Evolutionary conservation across 2,329 filamentous ascomycete genomes (phyloP).

Genomic region (Ascosphaera apis): DNA sequence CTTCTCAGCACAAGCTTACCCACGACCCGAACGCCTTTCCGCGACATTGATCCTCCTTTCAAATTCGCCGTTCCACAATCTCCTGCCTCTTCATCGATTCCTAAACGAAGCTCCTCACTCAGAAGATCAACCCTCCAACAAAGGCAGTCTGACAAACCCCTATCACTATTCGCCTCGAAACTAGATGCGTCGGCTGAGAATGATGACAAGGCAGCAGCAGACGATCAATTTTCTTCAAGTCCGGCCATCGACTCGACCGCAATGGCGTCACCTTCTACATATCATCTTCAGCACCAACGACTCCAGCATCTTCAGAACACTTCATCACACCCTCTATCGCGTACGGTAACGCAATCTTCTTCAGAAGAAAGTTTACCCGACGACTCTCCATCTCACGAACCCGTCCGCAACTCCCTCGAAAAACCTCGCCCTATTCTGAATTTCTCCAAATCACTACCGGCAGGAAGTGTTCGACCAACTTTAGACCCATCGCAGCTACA

Average conservation of each 20-base stretch:
- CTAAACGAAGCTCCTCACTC: constrained; percentile 51
- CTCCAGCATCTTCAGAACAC: constrained; percentile 24
- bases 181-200: constrained; percentile 33
- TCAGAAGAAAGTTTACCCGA: constrained; percentile 57
- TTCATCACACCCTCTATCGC: constrained; percentile 53
- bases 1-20: neutral
- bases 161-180: constrained; percentile 31
- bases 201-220: constrained; percentile 57
- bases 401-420: constrained; percentile 27
- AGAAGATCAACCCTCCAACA: constrained; percentile 76
- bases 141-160: constrained; percentile 43
- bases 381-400: constrained; percentile 44
- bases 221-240: constrained; percentile 41
- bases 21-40: neutral
- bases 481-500: constrained; percentile 18
- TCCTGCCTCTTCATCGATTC: constrained; percentile 30
- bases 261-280: constrained; percentile 41
- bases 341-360: constrained; percentile 54
- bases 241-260: constrained; percentile 39
- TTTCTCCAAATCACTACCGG: constrained; percentile 56
- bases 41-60: neutral
- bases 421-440: constrained; percentile 28
- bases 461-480: constrained; percentile 34
- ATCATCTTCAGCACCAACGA: constrained; percentile 29
- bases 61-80: constrained; percentile 10